Evolutionary conservation across 2,329 filamentous ascomycete species (phyloP).

Genomic region (Cordyceps javanica): DNA sequence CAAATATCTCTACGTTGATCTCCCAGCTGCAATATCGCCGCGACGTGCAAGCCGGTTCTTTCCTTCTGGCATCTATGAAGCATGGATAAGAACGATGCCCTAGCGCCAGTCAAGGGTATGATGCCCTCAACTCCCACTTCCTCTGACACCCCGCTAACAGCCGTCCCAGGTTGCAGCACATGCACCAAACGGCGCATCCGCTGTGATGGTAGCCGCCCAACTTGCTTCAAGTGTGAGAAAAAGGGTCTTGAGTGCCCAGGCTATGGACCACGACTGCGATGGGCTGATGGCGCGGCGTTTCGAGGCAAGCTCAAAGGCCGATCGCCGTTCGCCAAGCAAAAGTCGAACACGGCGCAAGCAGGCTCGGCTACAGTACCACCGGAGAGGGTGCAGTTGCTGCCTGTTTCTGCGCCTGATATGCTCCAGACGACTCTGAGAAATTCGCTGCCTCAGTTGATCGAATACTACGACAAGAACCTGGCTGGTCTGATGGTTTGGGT

Average conservation of each 20-base stretch:
- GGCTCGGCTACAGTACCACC: neutral
- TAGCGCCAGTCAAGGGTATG: constrained; percentile 2
- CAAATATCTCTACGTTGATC: neutral
- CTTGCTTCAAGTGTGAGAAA: constrained; percentile 23
- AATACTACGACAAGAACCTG: constrained; percentile 25
- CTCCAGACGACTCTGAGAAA: constrained; percentile 5
- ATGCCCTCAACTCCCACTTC: neutral
- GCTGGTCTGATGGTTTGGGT: constrained; percentile 27
- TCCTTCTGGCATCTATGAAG: neutral
- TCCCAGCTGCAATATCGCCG: neutral
- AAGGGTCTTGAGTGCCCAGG: constrained; percentile 24
- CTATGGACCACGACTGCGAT: constrained; percentile 22
- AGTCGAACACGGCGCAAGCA: neutral
- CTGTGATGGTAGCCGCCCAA: constrained; percentile 22
- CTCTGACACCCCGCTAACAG: neutral
- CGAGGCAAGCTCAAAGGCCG: constrained; percentile 21
- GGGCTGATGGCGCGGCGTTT: constrained; percentile 24
- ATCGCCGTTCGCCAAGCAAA: constrained; percentile 14
- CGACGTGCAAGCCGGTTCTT: neutral
- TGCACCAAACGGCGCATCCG: constrained; percentile 25
- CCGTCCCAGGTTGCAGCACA: constrained; percentile 19
- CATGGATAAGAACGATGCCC: neutral
- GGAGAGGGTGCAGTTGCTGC: neutral
- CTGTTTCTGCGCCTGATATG: neutral
- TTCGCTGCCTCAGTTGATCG: constrained; percentile 20